Conservation (phyloP, 2,329 filamentous ascomycete species). For the Claviceps sp. region DNA sequence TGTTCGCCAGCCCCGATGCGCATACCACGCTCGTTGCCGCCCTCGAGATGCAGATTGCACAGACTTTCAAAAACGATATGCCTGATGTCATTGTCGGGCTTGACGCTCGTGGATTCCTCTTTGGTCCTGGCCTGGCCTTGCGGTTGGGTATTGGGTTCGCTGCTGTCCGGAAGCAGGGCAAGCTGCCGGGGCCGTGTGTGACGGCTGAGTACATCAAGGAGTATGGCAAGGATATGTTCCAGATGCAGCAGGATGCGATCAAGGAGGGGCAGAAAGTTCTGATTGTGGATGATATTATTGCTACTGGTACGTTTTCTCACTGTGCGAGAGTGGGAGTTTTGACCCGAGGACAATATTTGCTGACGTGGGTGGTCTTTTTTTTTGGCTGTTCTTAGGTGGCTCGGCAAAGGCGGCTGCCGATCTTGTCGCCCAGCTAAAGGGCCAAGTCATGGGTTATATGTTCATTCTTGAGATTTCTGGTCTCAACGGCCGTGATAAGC, state of each 20-base stretch:
- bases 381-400: conserved; percentile 47
- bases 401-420: conserved; percentile 79
- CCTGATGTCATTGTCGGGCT: conserved; percentile 89
- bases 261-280: conserved; percentile 79
- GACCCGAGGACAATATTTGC: neutral
- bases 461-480: conserved; percentile 95
- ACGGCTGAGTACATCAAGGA: conserved; percentile 88
- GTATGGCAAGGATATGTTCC: conserved; percentile 89
- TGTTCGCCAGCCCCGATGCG: conserved; percentile 66
- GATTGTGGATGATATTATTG: conserved; percentile 95
- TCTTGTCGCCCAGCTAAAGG: conserved; percentile 76
- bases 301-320: conserved; percentile 58
- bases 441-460: conserved; percentile 73
- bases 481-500: conserved; percentile 81
- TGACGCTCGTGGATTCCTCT: conserved; percentile 89
- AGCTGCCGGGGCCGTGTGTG: conserved; percentile 79
- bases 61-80: conserved; percentile 45
- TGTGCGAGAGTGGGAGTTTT: neutral
- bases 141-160: conserved; percentile 76
- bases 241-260: conserved; percentile 83
- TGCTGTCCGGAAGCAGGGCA: conserved; percentile 87
- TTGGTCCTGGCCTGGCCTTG: conserved; percentile 80
- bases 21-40: conserved; percentile 71
- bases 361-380: neutral
- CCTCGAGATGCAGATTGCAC: conserved; percentile 68